Evolutionary conservation across 371 early-diverging fungal species (phyloP).

Genomic region (Mortierella sp.): DNA sequence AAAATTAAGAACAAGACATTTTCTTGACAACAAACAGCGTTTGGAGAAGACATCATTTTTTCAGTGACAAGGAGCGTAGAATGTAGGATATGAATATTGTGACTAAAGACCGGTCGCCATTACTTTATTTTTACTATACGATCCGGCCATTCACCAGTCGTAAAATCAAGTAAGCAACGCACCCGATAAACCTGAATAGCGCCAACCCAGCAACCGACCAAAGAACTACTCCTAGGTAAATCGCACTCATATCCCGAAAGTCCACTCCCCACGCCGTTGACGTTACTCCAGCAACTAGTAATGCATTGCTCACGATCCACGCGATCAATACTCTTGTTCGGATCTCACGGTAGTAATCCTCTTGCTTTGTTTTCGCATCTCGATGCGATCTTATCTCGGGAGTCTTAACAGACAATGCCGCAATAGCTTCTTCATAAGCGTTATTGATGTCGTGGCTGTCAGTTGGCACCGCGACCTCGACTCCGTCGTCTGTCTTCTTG

Average conservation of each 20-base stretch:
- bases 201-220: slow-evolving; percentile 87
- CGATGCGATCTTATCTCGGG: slow-evolving; percentile 64
- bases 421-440: slow-evolving; percentile 72
- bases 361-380: slow-evolving; percentile 81
- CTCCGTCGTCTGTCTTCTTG: slow-evolving; percentile 48
- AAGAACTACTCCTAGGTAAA: slow-evolving; percentile 83
- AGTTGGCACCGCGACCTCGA: slow-evolving; percentile 71
- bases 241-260: background rate
- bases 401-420: slow-evolving; percentile 57
- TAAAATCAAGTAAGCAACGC: slow-evolving; percentile 72
- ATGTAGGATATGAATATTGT: too few relatives aligned
- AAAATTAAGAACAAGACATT: too few relatives aligned
- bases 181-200: slow-evolving; percentile 80
- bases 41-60: too few relatives aligned
- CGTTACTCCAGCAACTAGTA: slow-evolving; percentile 67
- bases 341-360: slow-evolving; percentile 89
- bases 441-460: slow-evolving; percentile 79
- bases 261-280: slow-evolving; percentile 9
- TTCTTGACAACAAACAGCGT: too few relatives aligned
- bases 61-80: too few relatives aligned
- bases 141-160: slow-evolving; percentile 13
- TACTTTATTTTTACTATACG: background rate
- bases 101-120: too few relatives aligned
- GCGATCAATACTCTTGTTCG: slow-evolving; percentile 81
- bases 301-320: slow-evolving; percentile 85